Evolutionary conservation across 129 eudicot species (phyloP).

Genomic region (Kitagawia praeruptora): DNA sequence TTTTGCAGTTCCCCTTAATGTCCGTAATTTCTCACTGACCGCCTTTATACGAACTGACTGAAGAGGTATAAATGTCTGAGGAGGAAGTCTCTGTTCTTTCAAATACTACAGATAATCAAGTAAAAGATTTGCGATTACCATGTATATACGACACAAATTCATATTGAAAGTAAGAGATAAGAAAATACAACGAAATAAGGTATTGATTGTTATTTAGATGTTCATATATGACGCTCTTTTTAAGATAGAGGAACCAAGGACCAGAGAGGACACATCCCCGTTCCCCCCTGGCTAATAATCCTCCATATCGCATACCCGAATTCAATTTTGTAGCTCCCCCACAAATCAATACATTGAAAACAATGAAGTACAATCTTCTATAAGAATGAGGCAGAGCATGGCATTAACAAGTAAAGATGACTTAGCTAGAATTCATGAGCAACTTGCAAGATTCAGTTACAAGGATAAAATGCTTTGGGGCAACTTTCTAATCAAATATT

Average conservation of each 20-base stretch:
- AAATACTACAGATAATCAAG: conserved; percentile 53
- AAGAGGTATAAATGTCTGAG: conserved; percentile 97
- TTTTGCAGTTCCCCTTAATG: conserved; percentile 87
- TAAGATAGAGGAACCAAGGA: not conserved
- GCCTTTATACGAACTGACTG: conserved; percentile 91
- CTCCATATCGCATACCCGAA: not conserved
- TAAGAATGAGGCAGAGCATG: not conserved
- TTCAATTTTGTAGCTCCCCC: not conserved
- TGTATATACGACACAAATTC: not conserved
- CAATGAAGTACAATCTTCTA: not conserved
- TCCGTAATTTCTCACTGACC: conserved; percentile 68
- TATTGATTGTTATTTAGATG: too few species aligned
- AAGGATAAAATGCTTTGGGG: not conserved
- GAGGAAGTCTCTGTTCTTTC: conserved; percentile 99
- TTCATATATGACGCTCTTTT: not conserved
- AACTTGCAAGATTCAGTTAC: not conserved
- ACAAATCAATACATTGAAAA: not conserved
- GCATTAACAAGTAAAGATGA: not conserved
- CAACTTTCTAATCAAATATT: not conserved
- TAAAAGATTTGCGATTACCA: not conserved
- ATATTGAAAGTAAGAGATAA: not conserved
- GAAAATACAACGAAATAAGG: not conserved
- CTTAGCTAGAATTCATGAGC: not conserved
- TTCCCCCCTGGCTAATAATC: not conserved
- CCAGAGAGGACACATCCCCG: not conserved